Percentiles rank a stretch among this genome's conserved stretches.
Conservation (phyloP, 139 green algal genomes). For the Chlamydomonas eustigma region DNA sequence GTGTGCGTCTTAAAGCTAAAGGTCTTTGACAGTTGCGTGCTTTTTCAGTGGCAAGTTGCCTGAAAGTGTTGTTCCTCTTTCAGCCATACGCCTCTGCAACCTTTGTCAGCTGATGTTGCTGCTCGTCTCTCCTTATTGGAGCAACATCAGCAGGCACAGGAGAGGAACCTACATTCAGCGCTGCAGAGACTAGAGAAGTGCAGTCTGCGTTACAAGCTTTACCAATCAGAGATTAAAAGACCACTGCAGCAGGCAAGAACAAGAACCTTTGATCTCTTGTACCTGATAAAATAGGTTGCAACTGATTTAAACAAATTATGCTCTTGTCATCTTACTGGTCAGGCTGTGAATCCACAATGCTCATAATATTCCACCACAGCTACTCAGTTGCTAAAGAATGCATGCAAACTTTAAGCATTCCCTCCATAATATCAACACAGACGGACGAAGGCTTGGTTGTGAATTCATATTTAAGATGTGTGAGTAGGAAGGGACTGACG, state of each 20-base stretch:
- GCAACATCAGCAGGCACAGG: not conserved
- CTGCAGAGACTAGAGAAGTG: not conserved
- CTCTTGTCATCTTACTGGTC: not conserved
- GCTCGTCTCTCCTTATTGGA: not conserved
- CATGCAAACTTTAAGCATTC: no score
- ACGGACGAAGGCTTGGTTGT: no score
- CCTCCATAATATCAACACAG: no score
- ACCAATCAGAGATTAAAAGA: not conserved
- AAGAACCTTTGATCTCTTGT: no score
- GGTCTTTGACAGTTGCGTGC: not conserved
- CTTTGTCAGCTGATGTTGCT: not conserved
- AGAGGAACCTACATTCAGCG: not conserved
- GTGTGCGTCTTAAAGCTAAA: not conserved
- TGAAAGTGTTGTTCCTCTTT: no score
- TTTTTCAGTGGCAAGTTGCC: not conserved
- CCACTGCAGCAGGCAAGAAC: not conserved
- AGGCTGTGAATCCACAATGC: not conserved
- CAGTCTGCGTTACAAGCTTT: slow-evolving; percentile 3
- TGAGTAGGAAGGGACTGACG: no score
- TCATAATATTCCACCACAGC: no score
- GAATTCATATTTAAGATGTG: no score
- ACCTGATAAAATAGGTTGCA: not conserved
- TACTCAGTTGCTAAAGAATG: no score
- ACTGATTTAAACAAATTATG: not conserved
- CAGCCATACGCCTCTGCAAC: not conserved